Conservation (phyloP, 164 flowering plant genomes). For the Magnolia officinalis region DNA sequence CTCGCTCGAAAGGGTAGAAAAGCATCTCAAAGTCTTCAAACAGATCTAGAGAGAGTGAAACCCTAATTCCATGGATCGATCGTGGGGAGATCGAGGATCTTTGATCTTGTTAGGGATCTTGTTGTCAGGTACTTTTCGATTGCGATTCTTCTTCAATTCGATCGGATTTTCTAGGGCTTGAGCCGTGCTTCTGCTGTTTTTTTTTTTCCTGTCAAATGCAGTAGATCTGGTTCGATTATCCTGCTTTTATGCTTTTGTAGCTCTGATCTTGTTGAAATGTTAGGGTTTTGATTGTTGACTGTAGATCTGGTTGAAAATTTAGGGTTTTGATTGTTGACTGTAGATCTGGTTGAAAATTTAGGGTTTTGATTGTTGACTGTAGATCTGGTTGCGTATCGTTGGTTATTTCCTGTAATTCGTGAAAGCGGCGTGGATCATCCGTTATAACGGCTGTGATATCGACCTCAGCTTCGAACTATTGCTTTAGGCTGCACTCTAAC, state of each 20-base stretch:
- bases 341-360: neutral
- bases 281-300: neutral
- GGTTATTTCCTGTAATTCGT: neutral
- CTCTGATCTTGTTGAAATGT: neutral
- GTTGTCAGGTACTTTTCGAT: constrained; percentile 31
- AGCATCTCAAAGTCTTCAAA: too few species aligned
- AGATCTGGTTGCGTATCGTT: neutral
- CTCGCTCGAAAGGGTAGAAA: neutral
- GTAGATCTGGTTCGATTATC: neutral
- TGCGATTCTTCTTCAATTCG: neutral
- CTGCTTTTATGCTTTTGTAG: neutral
- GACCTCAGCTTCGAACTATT: too few species aligned
- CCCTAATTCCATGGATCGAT: constrained; percentile 38
- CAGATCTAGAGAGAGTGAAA: constrained; percentile 5
- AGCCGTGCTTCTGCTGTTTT: neutral
- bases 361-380: too few species aligned
- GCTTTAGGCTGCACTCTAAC: too few species aligned
- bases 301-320: neutral
- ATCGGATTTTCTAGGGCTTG: neutral
- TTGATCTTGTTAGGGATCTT: constrained; percentile 38
- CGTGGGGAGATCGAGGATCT: constrained; percentile 40
- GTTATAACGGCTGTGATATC: neutral
- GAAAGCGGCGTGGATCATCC: neutral
- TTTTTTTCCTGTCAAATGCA: neutral
- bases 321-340: too few species aligned